Evolutionary conservation across 2,329 filamentous ascomycete species (phyloP), one percentile per base, ranked within the genome.

Genomic region (Sporothrix humicola): DNA sequence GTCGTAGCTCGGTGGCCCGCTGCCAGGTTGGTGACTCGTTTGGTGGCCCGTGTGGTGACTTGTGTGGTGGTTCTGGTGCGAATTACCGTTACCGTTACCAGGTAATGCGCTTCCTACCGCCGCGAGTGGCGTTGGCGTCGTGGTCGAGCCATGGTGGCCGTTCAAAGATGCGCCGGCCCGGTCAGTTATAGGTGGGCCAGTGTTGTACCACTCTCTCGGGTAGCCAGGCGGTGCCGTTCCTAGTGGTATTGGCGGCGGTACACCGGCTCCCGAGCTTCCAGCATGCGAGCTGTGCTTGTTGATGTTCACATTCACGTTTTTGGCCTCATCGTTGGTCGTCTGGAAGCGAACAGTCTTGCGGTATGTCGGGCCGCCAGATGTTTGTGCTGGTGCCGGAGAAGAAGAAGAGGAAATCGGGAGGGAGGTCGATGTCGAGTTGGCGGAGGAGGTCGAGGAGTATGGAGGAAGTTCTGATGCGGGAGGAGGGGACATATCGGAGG

Each of bases 261-360:
- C 31, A 10, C 6, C 23, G 37, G 50, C 0, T 12, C 48, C 48
- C 12, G 17, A 42, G 23, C 26, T 68, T n/a, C 42, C 17, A n/a
- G 20, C 52, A 42, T 44, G n/a, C 37, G 50, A 26, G 17, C 17
- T 44, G 9, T 44, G 46, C 23, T 73, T 72, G 44, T 58, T 77
- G 71, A 58, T 68, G 37, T 58, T 72, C 31, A 37, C 31, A 37
- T 37, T 37, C 4, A 37, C 4, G 42, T 17, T 37, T 15, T 59
- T 69, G 5, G 50, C 9, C 44, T n/a, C 48, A 58, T 73, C 71
- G 6, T 63, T 68, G 66, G 23, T 37, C 31, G 73, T 71, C 59
- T 75, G 73, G 58, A 77, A 77, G 65, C 76, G 76, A 20, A 77
- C 76, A 13, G 73, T 77, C 70, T 77, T 77, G n/a, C 72, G 72